Evolutionary conservation across 2,329 filamentous ascomycete genomes (phyloP).

Genomic region (Pseudogymnoascus sp.): DNA sequence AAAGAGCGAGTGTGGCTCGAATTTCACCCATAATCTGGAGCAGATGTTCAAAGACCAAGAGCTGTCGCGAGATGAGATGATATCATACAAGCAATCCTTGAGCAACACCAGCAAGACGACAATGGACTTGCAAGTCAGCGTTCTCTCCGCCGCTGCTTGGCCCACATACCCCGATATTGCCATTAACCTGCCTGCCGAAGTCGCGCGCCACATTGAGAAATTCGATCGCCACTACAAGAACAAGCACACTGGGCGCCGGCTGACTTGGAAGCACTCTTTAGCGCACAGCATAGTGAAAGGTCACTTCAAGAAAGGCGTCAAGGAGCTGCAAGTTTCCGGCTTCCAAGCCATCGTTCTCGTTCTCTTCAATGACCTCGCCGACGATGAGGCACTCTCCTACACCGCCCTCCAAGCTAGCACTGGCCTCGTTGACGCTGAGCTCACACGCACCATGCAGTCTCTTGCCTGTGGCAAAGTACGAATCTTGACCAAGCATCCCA

Average conservation of each 20-base stretch:
- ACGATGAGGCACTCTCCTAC: slow-evolving; percentile 62
- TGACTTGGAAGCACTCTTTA: slow-evolving; percentile 90
- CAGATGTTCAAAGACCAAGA: slow-evolving; percentile 99
- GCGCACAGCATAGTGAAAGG: slow-evolving; percentile 83
- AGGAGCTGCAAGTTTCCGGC: slow-evolving; percentile 83
- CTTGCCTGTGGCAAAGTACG: slow-evolving; percentile 85
- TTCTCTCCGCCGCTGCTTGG: slow-evolving; percentile 89
- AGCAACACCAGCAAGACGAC: slow-evolving; percentile 45
- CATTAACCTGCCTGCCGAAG: slow-evolving; percentile 66
- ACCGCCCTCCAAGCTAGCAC: slow-evolving; percentile 67
- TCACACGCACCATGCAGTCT: slow-evolving; percentile 87
- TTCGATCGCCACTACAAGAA: slow-evolving; percentile 82
- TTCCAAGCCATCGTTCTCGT: slow-evolving; percentile 89
- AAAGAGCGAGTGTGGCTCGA: slow-evolving; percentile 85
- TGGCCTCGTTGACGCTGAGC: slow-evolving; percentile 66
- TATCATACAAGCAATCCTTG: slow-evolving; percentile 64
- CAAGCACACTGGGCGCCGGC: slow-evolving; percentile 80
- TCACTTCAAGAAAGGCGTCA: slow-evolving; percentile 68
- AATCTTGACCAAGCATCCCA: slow-evolving; percentile 77
- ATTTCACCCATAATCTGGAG: slow-evolving; percentile 94
- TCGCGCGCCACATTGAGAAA: slow-evolving; percentile 66
- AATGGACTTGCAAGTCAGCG: slow-evolving; percentile 75
- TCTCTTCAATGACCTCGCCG: slow-evolving; percentile 69
- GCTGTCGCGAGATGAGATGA: slow-evolving; percentile 84
- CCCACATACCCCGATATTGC: slow-evolving; percentile 67